phyloP scores from a whole-genome alignment of 2,329 filamentous ascomycete genomes.

The Chaetomiaceae sp. region DNA sequence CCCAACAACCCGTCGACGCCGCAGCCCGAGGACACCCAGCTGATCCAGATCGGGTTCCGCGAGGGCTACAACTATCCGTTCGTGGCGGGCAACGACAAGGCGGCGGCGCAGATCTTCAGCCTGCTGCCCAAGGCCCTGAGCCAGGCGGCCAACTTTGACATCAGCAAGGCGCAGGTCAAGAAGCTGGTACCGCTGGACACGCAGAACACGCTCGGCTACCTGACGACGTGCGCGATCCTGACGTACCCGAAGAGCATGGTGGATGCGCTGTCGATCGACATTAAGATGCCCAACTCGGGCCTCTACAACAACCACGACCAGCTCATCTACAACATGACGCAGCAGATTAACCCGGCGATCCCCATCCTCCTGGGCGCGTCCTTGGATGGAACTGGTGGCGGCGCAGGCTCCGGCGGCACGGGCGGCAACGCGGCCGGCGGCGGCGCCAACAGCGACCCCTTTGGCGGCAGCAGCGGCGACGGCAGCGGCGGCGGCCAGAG shows the following conservation, averaged over 20 bases:
- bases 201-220: slow-evolving; percentile 59
- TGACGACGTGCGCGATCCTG: slow-evolving; percentile 70
- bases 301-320: slow-evolving; percentile 65
- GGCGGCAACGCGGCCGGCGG: slow-evolving; percentile 30
- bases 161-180: slow-evolving; percentile 56
- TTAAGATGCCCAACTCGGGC: slow-evolving; percentile 63
- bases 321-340: slow-evolving; percentile 67
- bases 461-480: slow-evolving; percentile 37
- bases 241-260: slow-evolving; percentile 65
- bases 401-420: slow-evolving; percentile 23
- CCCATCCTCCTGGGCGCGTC: slow-evolving; percentile 50
- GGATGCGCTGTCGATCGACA: slow-evolving; percentile 58
- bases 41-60: slow-evolving; percentile 81
- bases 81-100: slow-evolving; percentile 63
- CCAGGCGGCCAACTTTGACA: slow-evolving; percentile 53
- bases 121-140: slow-evolving; percentile 67
- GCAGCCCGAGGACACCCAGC: slow-evolving; percentile 56
- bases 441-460: slow-evolving; percentile 32
- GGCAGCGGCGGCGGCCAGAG: slow-evolving; percentile 42
- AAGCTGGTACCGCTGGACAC: slow-evolving; percentile 74
- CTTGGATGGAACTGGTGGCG: slow-evolving; percentile 30
- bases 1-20: slow-evolving; percentile 52
- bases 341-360: slow-evolving; percentile 78
- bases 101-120: slow-evolving; percentile 78
- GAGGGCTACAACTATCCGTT: slow-evolving; percentile 78